A percentile compares a stretch with the other conserved stretches of the same genome.
Conservation (phyloP, 192 early-diverging fungal genomes). For the Diversispora epigaea region DNA sequence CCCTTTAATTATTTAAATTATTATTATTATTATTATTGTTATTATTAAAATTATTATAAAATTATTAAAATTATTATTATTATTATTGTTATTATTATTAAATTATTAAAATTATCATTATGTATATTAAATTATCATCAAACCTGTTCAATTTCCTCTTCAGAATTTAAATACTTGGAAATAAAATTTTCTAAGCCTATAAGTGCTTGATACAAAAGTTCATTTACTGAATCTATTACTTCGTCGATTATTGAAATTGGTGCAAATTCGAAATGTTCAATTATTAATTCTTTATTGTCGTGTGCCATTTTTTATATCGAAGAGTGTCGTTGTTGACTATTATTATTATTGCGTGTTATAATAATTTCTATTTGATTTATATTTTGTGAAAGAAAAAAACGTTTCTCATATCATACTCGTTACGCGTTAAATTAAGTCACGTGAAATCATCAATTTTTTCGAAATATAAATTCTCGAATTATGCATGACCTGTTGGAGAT, state of each 20-base stretch:
- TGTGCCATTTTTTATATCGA: background rate
- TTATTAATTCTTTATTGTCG: constrained; percentile 48
- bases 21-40: background rate
- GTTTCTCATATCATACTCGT: too few species aligned
- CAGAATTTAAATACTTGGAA: constrained; percentile 31
- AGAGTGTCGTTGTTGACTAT: too few species aligned
- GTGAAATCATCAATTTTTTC: too few species aligned
- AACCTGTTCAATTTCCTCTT: constrained; percentile 11
- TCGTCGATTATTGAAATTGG: constrained; percentile 83
- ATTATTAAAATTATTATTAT: background rate
- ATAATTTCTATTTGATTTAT: too few species aligned
- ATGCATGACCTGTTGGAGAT: too few species aligned
- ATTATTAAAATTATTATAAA: background rate
- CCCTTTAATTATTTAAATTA: constrained; percentile 44
- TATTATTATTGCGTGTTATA: too few species aligned
- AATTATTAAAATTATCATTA: background rate
- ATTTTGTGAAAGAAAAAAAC: too few species aligned
- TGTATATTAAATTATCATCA: background rate
- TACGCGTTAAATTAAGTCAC: too few species aligned
- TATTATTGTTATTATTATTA: background rate
- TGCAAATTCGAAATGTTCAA: constrained; percentile 80
- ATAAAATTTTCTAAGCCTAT: constrained; percentile 68
- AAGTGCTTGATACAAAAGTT: constrained; percentile 69
- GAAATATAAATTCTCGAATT: too few species aligned
- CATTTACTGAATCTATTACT: constrained; percentile 75